Evolutionary conservation across 192 early-diverging fungal species (phyloP), one percentile per base, ranked within the genome.

Genomic region (Dissophora globulifera): DNA sequence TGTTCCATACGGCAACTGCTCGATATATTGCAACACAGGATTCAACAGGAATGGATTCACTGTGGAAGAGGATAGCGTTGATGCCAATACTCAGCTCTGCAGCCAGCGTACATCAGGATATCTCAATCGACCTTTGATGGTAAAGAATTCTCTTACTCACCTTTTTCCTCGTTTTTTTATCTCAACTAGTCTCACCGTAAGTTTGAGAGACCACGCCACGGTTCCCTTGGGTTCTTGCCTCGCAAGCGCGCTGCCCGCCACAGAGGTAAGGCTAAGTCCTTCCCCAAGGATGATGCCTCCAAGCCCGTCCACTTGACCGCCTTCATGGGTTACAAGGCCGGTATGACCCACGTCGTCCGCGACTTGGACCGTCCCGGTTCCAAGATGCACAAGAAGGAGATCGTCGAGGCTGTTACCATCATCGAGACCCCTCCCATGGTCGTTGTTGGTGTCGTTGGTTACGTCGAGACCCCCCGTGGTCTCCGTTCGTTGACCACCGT

Each of bases 361-460:
- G 98, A 99, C 87, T 81, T 99, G 58, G 96, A 98, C 81, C 94
- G 98, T 83, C 96, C 98, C 62, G 95, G 93, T 57, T 96, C 97
- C 84, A 99, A 99, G 92, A 93, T 95, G 88, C 93, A 99, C 92
- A 99, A 98, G 93, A 98, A 98, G 94, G 98, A 99, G 86, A 89
- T 99, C 45, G 98, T 99, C 78, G 98, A 99, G 88, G 95, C 98
- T 42, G 96, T 96, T 69, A 96, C 96, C 67, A 88, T 99, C 81
- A 90, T 99, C 67, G 98, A 99, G 87, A 93, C 96, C 31, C 96
- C 98, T 61, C 94, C 98, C 47, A 89, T 99, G 84, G 94, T 96
- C 48, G 84, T 98, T 78, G 93, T 99, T 68, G 98, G 98, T 87
- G 94, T 97, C 86, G 98, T 99, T 65, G 98, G 98, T 69, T 99